These are phyloP conservation scores for Aspergillus avenaceus DNA, from an alignment of 495 filamentous ascomycete genomes.

Conservation along the genomic window DNA sequence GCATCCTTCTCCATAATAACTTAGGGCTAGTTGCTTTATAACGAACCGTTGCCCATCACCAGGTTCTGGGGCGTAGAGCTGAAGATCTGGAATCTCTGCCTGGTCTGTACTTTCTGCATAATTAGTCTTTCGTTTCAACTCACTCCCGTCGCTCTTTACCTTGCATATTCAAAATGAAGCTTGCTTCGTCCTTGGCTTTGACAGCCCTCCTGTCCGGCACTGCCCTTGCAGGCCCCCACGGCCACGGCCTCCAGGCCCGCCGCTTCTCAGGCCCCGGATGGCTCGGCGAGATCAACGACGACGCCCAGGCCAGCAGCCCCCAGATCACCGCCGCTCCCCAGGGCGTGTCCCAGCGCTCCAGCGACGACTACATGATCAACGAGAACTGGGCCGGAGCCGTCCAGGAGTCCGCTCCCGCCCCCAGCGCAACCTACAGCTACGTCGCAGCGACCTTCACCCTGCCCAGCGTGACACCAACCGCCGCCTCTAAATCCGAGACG, in stretches of 20 bases:
- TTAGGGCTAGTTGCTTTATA: background rate
- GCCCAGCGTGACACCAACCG: constrained; percentile 34
- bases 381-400: constrained; percentile 50
- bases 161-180: constrained; percentile 24
- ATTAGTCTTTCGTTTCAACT: no score
- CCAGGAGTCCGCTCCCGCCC: constrained; percentile 16
- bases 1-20: background rate
- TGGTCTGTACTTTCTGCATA: background rate
- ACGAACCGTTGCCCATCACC: background rate
- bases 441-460: constrained; percentile 45
- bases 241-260: background rate
- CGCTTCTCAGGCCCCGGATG: background rate
- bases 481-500: constrained; percentile 30
- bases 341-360: constrained; percentile 2
- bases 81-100: background rate
- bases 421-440: constrained; percentile 32
- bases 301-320: constrained; percentile 2
- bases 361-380: constrained; percentile 30
- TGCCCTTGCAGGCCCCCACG: constrained; percentile 22
- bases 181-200: constrained; percentile 15
- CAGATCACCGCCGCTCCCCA: constrained; percentile 12
- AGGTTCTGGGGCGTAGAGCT: background rate
- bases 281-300: background rate
- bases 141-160: background rate
- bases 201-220: constrained; percentile 20